A percentile compares a stretch with the other conserved stretches of the same genome.
phyloP scores from a whole-genome alignment of 495 filamentous ascomycete genomes.

The Penicillium longicatenatum region DNA sequence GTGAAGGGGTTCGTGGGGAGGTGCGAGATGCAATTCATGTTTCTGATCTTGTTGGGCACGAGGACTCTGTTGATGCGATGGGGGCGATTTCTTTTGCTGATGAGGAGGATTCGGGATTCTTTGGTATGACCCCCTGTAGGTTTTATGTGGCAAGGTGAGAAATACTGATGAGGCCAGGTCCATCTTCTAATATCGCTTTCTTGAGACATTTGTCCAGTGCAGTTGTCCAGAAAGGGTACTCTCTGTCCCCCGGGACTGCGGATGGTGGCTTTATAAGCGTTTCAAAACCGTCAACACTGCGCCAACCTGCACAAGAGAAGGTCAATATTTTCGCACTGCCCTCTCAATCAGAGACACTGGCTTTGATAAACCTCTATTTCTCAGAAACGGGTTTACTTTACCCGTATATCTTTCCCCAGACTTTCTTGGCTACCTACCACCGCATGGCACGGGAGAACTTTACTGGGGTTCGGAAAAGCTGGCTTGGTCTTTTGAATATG shows the following conservation, averaged over 20 bases:
- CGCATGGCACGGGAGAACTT: constrained; percentile 33
- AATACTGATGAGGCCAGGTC: constrained; percentile 30
- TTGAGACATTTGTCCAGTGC: constrained; percentile 38
- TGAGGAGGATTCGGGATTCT: constrained; percentile 50
- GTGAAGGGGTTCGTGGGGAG: not conserved
- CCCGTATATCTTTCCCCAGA: constrained; percentile 40
- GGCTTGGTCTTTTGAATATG: constrained; percentile 74
- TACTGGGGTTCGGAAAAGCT: constrained; percentile 43
- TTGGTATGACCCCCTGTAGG: constrained; percentile 31
- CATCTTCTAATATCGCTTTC: constrained; percentile 53
- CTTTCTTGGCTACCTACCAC: constrained; percentile 40
- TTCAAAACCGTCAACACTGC: constrained; percentile 23
- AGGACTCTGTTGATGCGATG: constrained; percentile 47
- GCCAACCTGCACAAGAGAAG: not conserved
- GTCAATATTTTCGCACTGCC: constrained; percentile 31
- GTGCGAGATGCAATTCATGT: not conserved
- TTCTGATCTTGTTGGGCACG: constrained; percentile 24
- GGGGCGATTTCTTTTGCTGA: constrained; percentile 41
- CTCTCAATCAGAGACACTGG: constrained; percentile 15
- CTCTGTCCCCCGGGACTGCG: constrained; percentile 6
- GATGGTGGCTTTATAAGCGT: constrained; percentile 29
- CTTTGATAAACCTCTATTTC: constrained; percentile 39
- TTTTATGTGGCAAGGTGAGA: not conserved
- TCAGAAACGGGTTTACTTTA: constrained; percentile 43
- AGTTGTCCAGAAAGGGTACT: constrained; percentile 15